Evolutionary conservation across 2,329 filamentous ascomycete species (phyloP), one percentile per base, ranked within the genome.

Genomic region (Ceratocystis colombiana): DNA sequence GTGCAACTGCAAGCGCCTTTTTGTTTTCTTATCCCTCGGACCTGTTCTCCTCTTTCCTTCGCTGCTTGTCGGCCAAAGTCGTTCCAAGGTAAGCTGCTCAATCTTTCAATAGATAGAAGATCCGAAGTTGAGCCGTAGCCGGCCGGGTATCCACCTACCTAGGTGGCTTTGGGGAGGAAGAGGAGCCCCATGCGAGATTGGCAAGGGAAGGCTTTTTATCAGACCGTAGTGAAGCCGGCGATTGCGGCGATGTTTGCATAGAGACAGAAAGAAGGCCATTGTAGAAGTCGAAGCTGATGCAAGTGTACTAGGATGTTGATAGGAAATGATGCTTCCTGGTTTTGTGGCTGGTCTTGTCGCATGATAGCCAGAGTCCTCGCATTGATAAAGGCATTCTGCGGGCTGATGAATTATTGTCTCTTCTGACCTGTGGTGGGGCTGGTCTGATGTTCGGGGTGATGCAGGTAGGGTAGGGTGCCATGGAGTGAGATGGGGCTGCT

Each of bases 401-500:
- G 20, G 20, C 20, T 55, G 25, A 6, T 15, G 5, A 1, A 7
- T 15, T 6, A 25, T 55, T 25, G 12, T 25, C 25, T 15, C 25
- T 22, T 48, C 17, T 48, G 17, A 48, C 50, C 8, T 28, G 50
- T 28, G 50, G 12, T 25, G 12, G 50, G 50, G 25, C 50, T 55
- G 50, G 25, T 55, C 50, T 55, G 50, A 55, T 55, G 25, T 55
- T 55, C 50, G 50, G 50, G 50, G 50, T 30, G 50, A 55, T 25
- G 50, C 20, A 55, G 50, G 25, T 22, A 25, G 50, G 7, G 25
- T 25, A 25, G 50, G 7, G 25, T 25, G 50, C 8, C 20, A 86
- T 0, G 86, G 88, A 68, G 17, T 20, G 46, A n/a, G 46, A 48
- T 48, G 37, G 12, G 12, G 10, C 37, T 41, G 46, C 46, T 15